Evolutionary conservation across 805 yeast genomes (phyloP).

Genomic region (Lachancea cidri): DNA sequence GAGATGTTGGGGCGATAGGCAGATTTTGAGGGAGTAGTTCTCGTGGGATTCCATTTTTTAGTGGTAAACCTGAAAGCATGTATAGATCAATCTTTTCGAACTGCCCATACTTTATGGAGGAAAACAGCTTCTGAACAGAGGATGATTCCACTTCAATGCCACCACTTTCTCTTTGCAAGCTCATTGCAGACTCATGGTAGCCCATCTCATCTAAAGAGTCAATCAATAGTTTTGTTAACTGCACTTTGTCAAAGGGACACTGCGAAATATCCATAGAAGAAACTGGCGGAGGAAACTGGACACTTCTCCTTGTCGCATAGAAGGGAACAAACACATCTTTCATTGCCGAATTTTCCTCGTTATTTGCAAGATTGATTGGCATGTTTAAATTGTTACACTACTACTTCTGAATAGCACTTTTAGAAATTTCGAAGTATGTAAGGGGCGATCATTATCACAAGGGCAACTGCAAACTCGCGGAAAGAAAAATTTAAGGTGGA

Average conservation of each 20-base stretch:
- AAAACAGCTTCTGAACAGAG: constrained; percentile 37
- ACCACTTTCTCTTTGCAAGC: constrained; percentile 40
- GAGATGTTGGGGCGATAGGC: not conserved
- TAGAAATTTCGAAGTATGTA: not conserved
- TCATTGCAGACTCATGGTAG: constrained; percentile 35
- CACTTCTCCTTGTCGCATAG: constrained; percentile 1
- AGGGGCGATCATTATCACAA: too few species aligned
- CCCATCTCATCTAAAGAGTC: constrained; percentile 49
- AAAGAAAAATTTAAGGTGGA: too few species aligned
- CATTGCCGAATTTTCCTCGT: not conserved
- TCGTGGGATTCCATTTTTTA: constrained; percentile 9
- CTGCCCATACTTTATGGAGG: constrained; percentile 37
- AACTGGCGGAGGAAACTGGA: not conserved
- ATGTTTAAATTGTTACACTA: not conserved
- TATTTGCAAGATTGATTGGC: not conserved
- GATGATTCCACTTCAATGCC: constrained; percentile 39
- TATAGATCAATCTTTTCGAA: constrained; percentile 33
- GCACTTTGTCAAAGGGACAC: constrained; percentile 25
- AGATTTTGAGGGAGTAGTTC: not conserved
- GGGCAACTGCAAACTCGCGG: too few species aligned
- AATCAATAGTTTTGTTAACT: constrained; percentile 45
- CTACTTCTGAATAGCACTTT: not conserved
- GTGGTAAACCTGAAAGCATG: constrained; percentile 28
- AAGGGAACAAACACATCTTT: constrained; percentile 2
- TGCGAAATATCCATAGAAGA: constrained; percentile 1